A percentile compares a stretch with the other conserved stretches of the same genome.
Conservation (phyloP, 441 rosid species). For the Arabidopsis hybrid region DNA sequence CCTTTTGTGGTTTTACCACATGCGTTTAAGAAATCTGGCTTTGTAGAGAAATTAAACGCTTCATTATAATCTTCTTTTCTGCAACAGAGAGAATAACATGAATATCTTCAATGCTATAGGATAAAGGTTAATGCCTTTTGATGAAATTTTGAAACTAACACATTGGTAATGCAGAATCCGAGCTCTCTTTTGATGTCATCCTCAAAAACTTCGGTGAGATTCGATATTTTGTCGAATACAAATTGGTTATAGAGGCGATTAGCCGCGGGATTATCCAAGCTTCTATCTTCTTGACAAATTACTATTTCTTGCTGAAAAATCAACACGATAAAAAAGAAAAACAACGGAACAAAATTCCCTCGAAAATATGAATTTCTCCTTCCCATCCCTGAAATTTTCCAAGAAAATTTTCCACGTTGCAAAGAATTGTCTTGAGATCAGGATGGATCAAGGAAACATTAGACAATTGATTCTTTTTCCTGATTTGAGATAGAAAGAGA, state of each 20-base stretch:
- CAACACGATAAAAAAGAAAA: slow-evolving; percentile 26
- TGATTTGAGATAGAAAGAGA: slow-evolving; percentile 5
- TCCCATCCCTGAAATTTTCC: slow-evolving; percentile 31
- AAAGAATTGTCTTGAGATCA: slow-evolving; percentile 22
- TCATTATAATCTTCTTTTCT: slow-evolving; percentile 84
- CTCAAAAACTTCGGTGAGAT: slow-evolving; percentile 63
- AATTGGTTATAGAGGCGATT: slow-evolving; percentile 53
- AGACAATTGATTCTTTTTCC: not conserved
- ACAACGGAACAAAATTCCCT: slow-evolving; percentile 16
- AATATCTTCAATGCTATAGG: not conserved
- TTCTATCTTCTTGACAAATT: slow-evolving; percentile 44
- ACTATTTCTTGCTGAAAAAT: slow-evolving; percentile 19
- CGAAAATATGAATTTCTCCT: slow-evolving; percentile 44
- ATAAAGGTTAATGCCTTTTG: no score
- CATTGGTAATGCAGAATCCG: slow-evolving; percentile 87
- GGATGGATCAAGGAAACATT: slow-evolving; percentile 38
- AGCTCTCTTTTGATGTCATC: slow-evolving; percentile 63
- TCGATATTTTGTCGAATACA: slow-evolving; percentile 55
- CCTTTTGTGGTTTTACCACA: slow-evolving; percentile 75
- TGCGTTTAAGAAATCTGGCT: slow-evolving; percentile 59
- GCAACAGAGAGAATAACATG: slow-evolving; percentile 35
- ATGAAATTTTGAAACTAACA: slow-evolving; percentile 51
- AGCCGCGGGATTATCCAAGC: slow-evolving; percentile 46
- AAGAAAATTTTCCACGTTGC: slow-evolving; percentile 6
- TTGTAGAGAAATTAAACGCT: slow-evolving; percentile 82